Conservation (phyloP, 1,139 yeast genomes). For the Pichia sp. region DNA sequence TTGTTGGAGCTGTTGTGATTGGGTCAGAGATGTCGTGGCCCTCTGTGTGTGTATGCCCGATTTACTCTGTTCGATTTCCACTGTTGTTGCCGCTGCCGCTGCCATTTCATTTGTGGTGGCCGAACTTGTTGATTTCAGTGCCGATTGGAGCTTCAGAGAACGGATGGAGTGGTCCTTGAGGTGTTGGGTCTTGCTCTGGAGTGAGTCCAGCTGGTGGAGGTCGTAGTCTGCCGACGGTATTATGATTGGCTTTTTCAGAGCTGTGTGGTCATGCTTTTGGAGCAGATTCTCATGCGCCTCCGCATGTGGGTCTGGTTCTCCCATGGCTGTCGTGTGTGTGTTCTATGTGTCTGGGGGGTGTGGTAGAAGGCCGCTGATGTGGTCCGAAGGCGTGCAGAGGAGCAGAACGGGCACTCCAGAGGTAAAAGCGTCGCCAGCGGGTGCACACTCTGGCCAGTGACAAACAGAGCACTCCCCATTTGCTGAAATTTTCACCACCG, state of each 20-base stretch:
- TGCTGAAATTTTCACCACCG: too few relatives aligned
- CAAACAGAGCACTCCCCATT: not conserved
- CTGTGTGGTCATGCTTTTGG: not conserved
- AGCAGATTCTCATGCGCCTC: constrained; percentile 2
- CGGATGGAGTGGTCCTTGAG: not conserved
- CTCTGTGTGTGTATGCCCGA: too few relatives aligned
- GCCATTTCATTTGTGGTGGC: not conserved
- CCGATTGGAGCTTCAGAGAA: too few relatives aligned
- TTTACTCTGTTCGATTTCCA: not conserved
- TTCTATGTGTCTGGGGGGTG: too few relatives aligned
- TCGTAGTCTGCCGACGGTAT: constrained; percentile 13
- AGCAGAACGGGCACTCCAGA: too few relatives aligned
- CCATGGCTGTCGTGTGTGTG: not conserved
- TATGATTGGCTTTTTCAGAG: constrained; percentile 7
- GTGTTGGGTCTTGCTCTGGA: not conserved
- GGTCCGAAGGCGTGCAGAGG: too few relatives aligned
- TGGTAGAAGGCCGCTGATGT: too few relatives aligned
- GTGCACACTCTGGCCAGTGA: too few relatives aligned
- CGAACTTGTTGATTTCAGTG: not conserved
- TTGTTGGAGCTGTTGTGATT: not conserved
- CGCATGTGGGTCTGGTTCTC: not conserved
- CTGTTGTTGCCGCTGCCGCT: not conserved
- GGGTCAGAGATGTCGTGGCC: too few relatives aligned
- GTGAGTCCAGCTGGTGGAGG: constrained; percentile 9
- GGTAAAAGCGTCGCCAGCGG: too few relatives aligned